phyloP scores from a whole-genome alignment of 257 asterid genomes.

The Gentiana straminea region DNA sequence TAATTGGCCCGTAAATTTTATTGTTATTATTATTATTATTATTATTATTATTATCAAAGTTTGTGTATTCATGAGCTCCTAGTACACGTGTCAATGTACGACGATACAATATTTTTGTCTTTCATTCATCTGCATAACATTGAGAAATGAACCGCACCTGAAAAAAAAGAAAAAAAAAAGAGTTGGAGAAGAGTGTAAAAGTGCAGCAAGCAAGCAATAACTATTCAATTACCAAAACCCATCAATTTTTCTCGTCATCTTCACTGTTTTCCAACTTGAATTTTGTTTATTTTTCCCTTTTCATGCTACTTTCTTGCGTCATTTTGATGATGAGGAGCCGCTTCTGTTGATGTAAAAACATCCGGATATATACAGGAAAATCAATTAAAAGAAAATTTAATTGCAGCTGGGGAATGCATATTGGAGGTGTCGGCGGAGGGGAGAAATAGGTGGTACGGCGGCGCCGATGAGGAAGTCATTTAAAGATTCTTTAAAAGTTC shows the following conservation, averaged over 20 bases:
- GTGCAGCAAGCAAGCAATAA: slow-evolving; percentile 1
- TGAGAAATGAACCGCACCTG: not conserved
- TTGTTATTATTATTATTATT: not conserved
- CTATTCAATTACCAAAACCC: not conserved
- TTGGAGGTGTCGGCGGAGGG: slow-evolving; percentile 4
- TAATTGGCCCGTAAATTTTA: too few species aligned
- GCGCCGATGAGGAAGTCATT: slow-evolving; percentile 19
- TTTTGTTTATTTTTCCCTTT: too few species aligned
- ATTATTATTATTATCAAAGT: not conserved
- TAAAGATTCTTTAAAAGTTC: slow-evolving; percentile 26
- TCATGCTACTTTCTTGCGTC: too few species aligned
- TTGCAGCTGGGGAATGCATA: too few species aligned
- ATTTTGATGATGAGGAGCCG: too few species aligned
- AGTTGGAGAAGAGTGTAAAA: not conserved
- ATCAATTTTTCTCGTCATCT: not conserved
- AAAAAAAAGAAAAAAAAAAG: not conserved
- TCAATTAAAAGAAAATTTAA: too few species aligned
- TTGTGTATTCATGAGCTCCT: not conserved
- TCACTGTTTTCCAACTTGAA: too few species aligned
- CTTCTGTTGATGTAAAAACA: too few species aligned
- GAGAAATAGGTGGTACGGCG: slow-evolving; percentile 16
- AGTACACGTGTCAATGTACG: not conserved
- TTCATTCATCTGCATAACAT: not conserved
- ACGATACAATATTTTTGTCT: not conserved
- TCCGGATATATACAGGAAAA: too few species aligned